phyloP scores from a whole-genome alignment of 805 yeast species.

The Zygotorulaspora chibaensis region DNA sequence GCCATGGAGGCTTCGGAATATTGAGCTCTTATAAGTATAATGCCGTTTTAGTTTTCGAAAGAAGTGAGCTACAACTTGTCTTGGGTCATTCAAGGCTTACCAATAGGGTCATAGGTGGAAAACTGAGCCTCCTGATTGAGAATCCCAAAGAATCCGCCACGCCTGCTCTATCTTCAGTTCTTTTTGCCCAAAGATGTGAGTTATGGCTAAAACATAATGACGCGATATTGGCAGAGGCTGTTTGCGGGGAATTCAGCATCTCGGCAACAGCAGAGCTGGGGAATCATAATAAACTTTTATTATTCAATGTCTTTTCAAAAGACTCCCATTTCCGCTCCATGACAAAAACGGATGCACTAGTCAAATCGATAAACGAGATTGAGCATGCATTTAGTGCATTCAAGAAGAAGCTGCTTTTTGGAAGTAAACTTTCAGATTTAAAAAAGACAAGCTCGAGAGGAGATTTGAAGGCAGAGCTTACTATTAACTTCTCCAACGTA shows the following conservation, averaged over 20 bases:
- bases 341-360: constrained; percentile 19
- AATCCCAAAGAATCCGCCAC: constrained; percentile 21
- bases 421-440: neutral
- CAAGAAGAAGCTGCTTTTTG: neutral
- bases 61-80: constrained; percentile 19
- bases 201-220: constrained; percentile 19
- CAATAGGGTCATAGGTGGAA: constrained; percentile 16
- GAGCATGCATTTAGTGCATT: constrained; percentile 5
- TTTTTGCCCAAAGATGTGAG: constrained; percentile 22
- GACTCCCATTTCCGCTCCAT: constrained; percentile 23
- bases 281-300: constrained; percentile 13
- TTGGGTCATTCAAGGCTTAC: constrained; percentile 17
- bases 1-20: neutral
- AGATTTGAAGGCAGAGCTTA: constrained; percentile 2
- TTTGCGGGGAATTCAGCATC: constrained; percentile 19
- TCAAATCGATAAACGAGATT: constrained; percentile 16
- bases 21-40: constrained; percentile 19
- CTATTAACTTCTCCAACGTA: constrained; percentile 16
- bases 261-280: constrained; percentile 20
- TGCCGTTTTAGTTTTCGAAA: constrained; percentile 18
- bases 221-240: constrained; percentile 18
- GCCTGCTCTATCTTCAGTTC: constrained; percentile 23
- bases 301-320: constrained; percentile 18
- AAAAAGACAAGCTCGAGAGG: neutral
- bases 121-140: constrained; percentile 20